Conservation (phyloP, 805 yeast genomes). For the Huiozyma sinensis region DNA sequence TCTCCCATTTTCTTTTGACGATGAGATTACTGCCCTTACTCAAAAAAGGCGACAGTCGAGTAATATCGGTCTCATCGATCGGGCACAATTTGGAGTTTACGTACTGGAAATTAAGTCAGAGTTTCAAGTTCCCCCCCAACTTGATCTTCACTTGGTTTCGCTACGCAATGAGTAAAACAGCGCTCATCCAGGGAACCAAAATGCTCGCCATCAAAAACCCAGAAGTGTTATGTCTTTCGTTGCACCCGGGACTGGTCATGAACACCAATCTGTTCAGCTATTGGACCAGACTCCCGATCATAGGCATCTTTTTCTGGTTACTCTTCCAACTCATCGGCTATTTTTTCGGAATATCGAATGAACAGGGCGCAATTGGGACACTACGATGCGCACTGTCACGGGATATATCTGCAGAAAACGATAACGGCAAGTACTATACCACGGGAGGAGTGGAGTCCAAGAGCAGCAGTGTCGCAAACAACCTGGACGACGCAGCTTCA, state of each 20-base stretch:
- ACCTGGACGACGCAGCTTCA: conserved; percentile 48
- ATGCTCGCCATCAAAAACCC: conserved; percentile 59
- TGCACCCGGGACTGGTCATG: conserved; percentile 85
- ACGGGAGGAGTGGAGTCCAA: conserved; percentile 46
- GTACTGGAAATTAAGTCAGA: conserved; percentile 36
- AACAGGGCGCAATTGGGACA: conserved; percentile 60
- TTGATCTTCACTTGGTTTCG: conserved; percentile 66
- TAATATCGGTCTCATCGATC: conserved; percentile 53
- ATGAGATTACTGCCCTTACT: conserved; percentile 45
- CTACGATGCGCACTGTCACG: conserved; percentile 52
- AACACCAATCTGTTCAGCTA: conserved; percentile 64
- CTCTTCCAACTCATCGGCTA: conserved; percentile 58
- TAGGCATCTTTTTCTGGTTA: conserved; percentile 69
- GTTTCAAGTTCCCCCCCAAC: conserved; percentile 50
- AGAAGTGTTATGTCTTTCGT: conserved; percentile 48
- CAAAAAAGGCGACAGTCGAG: conserved; percentile 34
- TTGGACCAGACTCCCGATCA: conserved; percentile 66
- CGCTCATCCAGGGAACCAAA: conserved; percentile 63
- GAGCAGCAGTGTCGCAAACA: conserved; percentile 51
- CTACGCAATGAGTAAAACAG: conserved; percentile 67
- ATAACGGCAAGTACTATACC: conserved; percentile 61
- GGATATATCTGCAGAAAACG: conserved; percentile 36
- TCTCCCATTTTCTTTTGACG: conserved; percentile 65
- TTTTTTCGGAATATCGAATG: conserved; percentile 59
- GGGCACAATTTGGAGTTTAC: conserved; percentile 47